phyloP scores from a whole-genome alignment of 2,329 filamentous ascomycete species.

The Blastomyces silverae region DNA sequence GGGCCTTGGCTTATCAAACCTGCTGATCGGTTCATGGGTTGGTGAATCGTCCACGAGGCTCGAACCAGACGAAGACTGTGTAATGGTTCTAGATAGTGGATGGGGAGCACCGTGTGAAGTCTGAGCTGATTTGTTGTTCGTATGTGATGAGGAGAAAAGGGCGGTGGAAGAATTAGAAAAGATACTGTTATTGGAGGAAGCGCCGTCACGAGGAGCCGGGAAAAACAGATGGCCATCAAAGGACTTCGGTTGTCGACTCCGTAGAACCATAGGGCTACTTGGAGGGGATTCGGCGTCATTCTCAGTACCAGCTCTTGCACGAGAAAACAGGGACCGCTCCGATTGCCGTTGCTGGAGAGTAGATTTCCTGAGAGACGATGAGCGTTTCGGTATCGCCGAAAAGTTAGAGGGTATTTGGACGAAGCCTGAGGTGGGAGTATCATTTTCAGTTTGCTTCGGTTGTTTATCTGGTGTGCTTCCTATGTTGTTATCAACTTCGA shows the following conservation, averaged over 20 bases:
- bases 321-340: slow-evolving; percentile 54
- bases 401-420: slow-evolving; percentile 42
- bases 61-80: slow-evolving; percentile 76
- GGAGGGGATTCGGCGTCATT: slow-evolving; percentile 48
- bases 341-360: slow-evolving; percentile 78
- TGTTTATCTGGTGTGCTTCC: slow-evolving; percentile 24
- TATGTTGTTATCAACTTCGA: slow-evolving; percentile 49
- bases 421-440: slow-evolving; percentile 25
- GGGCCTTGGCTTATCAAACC: slow-evolving; percentile 46
- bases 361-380: slow-evolving; percentile 74
- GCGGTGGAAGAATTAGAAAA: slow-evolving; percentile 48
- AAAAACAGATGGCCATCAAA: slow-evolving; percentile 67
- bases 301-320: slow-evolving; percentile 30
- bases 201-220: slow-evolving; percentile 57
- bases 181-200: slow-evolving; percentile 47
- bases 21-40: slow-evolving; percentile 53
- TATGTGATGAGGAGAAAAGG: slow-evolving; percentile 31
- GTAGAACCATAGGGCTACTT: slow-evolving; percentile 49
- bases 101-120: slow-evolving; percentile 59
- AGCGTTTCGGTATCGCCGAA: slow-evolving; percentile 57
- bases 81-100: slow-evolving; percentile 78
- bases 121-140: slow-evolving; percentile 30
- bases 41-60: slow-evolving; percentile 68
- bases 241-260: slow-evolving; percentile 63
- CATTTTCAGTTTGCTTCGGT: slow-evolving; percentile 21